phyloP scores from a whole-genome alignment of 768 basidiomycete species.

The Leccinum rimulosum region DNA sequence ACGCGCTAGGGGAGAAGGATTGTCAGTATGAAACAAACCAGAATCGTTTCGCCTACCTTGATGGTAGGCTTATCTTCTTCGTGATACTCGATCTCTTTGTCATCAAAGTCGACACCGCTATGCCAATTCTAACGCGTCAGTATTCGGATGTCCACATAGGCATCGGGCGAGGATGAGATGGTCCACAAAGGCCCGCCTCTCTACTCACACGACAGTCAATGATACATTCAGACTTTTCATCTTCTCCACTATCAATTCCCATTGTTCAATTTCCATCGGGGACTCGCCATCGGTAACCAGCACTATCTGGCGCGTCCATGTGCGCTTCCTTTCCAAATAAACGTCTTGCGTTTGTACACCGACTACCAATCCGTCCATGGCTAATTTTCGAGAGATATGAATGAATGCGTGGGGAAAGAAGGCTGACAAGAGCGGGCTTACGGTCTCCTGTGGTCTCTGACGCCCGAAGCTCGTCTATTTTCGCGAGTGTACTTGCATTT shows the following conservation, averaged over 20 bases:
- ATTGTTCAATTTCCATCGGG: slow-evolving; percentile 70
- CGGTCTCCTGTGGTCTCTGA: slow-evolving; percentile 63
- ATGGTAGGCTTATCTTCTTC: slow-evolving; percentile 68
- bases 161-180: background rate
- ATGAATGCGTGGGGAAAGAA: slow-evolving; percentile 1
- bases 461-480: slow-evolving; percentile 57
- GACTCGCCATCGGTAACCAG: slow-evolving; percentile 85
- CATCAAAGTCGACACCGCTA: slow-evolving; percentile 90
- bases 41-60: slow-evolving; percentile 53
- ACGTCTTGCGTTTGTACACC: slow-evolving; percentile 74
- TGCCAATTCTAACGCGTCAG: background rate
- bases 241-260: slow-evolving; percentile 65
- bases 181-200: background rate
- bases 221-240: slow-evolving; percentile 58
- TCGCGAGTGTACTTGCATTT: slow-evolving; percentile 61
- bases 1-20: slow-evolving; percentile 41
- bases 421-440: slow-evolving; percentile 33
- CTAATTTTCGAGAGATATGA: slow-evolving; percentile 34
- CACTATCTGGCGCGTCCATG: slow-evolving; percentile 83
- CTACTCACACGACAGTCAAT: slow-evolving; percentile 69
- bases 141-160: background rate
- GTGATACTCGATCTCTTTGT: slow-evolving; percentile 57
- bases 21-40: background rate
- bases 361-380: slow-evolving; percentile 86
- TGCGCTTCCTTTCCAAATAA: slow-evolving; percentile 67